Base-by-base conservation (phyloP, 208 protist genomes). In the Lotmaria passim region DNA sequence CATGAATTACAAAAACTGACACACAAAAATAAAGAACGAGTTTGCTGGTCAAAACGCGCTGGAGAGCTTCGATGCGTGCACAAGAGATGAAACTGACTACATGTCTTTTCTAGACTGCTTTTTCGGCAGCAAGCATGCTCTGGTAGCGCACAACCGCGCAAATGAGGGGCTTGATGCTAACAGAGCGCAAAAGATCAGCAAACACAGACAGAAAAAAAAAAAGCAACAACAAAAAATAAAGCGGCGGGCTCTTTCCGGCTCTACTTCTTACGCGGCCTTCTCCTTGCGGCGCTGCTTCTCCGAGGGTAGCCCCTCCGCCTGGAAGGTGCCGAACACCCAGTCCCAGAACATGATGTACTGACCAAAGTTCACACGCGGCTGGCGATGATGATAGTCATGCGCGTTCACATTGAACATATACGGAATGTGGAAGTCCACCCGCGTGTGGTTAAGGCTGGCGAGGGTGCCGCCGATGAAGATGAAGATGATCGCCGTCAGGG, bases 331-430 rank as follows among this genome's bases (percentile, higher is more conserved):
- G 72, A 96, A 93, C 15, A 96, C 81, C 59, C 74, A 89, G 67
- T 98, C 93, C 93, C 94, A 98, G 21, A 98, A 64, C 91, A 98
- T 96, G 24, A 90, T 93, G 79, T 97, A 97, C 82, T 98, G 94
- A 7, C 92, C 90, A 67, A 94, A 98, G 80, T 98, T 98, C 41
- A 84, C 78, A 33, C 81, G 87, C 21, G 90, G 87, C 67, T 96
- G 77, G 12, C 86, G 72, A 75, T 98, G 94, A 78, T 98, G 94
- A 60, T 89, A 83, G 74, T 98, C 93, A 66, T 98, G 94, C 31
- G 81, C 70, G 30, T 84, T 82, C 38, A 97, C 90, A 57, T 86
- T 90, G 82, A 93, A 98, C 15, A 97, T 58, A 46, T 91, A 87
- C 33, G 85, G 87, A 2, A 96, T 76, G 60, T 81, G 70, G 28